Conservation (phyloP, 1,139 yeast species). For the Kodamaea fungicola region DNA sequence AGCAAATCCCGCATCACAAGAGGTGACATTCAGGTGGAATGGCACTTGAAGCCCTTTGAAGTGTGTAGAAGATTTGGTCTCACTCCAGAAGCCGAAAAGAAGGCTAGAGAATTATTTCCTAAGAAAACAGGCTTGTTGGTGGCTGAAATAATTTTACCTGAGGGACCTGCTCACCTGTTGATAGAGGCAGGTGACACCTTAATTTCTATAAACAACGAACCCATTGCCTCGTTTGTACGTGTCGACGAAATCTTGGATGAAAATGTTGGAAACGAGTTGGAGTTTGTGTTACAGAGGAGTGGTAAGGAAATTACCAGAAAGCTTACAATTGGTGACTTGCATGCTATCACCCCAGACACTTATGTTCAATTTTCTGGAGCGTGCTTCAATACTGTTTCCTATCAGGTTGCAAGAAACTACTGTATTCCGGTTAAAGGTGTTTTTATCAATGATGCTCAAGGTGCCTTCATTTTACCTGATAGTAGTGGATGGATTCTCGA, state of each 20-base stretch:
- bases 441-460: constrained; percentile 72
- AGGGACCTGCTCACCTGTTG: constrained; percentile 77
- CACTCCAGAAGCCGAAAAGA: constrained; percentile 67
- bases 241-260: constrained; percentile 84
- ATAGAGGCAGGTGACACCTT: constrained; percentile 86
- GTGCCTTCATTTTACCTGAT: constrained; percentile 65
- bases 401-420: constrained; percentile 82
- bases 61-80: constrained; percentile 88
- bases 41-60: constrained; percentile 84
- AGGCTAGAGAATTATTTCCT: constrained; percentile 69
- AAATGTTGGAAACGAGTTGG: constrained; percentile 58
- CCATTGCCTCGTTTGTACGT: constrained; percentile 67
- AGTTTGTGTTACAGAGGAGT: constrained; percentile 66
- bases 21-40: constrained; percentile 83
- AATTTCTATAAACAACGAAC: constrained; percentile 64
- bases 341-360: constrained; percentile 76
- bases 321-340: constrained; percentile 70
- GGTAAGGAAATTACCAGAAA: constrained; percentile 53
- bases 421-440: constrained; percentile 86
- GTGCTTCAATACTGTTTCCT: constrained; percentile 76
- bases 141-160: constrained; percentile 79
- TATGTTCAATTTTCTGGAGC: constrained; percentile 87
- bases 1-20: constrained; percentile 55
- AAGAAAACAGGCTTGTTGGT: constrained; percentile 77
- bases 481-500: constrained; percentile 71